Evolutionary conservation across 495 filamentous ascomycete species (phyloP).

Genomic region (Amphirosellinia nigrospora): DNA sequence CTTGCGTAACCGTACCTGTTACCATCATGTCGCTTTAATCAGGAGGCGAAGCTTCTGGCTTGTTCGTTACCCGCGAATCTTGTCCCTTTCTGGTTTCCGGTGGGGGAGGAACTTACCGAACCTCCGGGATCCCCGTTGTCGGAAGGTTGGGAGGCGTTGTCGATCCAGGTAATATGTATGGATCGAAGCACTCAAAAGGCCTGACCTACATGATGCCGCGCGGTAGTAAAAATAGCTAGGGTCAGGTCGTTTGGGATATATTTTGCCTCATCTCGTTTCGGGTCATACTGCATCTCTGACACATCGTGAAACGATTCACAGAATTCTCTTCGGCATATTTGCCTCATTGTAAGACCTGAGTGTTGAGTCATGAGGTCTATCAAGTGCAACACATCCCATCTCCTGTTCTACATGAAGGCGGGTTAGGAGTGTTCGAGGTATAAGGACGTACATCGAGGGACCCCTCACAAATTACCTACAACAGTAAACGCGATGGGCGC

Average conservation of each 20-base stretch:
- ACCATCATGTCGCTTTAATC: neutral
- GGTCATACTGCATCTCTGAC: neutral
- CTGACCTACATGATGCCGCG: neutral
- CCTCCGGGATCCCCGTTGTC: constrained; percentile 6
- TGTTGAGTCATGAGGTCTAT: neutral
- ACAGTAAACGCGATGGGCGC: neutral
- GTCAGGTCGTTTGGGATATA: neutral
- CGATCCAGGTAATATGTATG: neutral
- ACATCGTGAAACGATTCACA: neutral
- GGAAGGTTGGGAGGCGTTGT: neutral
- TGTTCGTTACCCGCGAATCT: neutral
- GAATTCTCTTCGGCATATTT: neutral
- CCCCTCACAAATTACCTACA: neutral
- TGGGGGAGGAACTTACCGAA: constrained; percentile 7
- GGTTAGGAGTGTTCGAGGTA: neutral
- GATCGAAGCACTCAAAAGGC: neutral
- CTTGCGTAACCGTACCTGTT: neutral
- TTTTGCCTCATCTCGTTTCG: neutral
- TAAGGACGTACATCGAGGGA: neutral
- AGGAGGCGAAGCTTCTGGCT: neutral
- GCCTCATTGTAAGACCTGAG: neutral
- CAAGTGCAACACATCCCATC: neutral
- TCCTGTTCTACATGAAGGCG: neutral
- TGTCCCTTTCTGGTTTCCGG: neutral
- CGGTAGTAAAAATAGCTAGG: neutral